Evolutionary conservation across 73 alveolate genomes (phyloP).

Genomic region (Paramecium sonneborni): DNA sequence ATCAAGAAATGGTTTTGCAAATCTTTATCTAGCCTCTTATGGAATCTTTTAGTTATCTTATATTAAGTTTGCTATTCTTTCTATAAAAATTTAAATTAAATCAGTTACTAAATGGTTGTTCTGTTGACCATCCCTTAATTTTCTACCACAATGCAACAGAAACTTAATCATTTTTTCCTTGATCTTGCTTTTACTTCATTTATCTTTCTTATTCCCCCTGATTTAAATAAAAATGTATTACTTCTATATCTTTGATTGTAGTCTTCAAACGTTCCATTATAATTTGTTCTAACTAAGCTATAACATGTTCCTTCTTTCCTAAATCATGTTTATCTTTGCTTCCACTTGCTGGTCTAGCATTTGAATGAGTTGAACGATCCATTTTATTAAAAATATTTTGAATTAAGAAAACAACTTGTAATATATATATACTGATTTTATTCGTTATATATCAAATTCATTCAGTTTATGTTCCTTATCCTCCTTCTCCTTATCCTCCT

Average conservation of each 20-base stretch:
- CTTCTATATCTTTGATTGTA: neutral
- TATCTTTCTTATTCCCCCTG: neutral
- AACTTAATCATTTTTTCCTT: constrained; percentile 6
- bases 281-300: neutral
- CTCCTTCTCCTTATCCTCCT: neutral
- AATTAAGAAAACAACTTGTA: neutral
- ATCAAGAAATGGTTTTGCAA: neutral
- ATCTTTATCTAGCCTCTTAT: neutral
- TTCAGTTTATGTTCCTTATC: constrained; percentile 23
- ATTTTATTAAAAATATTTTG: neutral
- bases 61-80: neutral
- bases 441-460: neutral
- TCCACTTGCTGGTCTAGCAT: constrained; percentile 5
- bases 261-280: neutral
- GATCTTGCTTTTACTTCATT: neutral
- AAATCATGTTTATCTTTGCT: neutral
- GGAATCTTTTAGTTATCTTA: neutral
- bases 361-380: constrained; percentile 9
- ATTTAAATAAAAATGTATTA: neutral
- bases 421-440: neutral
- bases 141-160: neutral
- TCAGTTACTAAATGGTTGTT: constrained; percentile 20
- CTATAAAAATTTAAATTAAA: neutral
- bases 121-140: constrained; percentile 41
- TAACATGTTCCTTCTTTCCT: constrained; percentile 16